Percentiles rank a stretch among this genome's conserved stretches.
phyloP scores from a whole-genome alignment of 2,329 filamentous ascomycete genomes.

The Hypoxylon sp. region DNA sequence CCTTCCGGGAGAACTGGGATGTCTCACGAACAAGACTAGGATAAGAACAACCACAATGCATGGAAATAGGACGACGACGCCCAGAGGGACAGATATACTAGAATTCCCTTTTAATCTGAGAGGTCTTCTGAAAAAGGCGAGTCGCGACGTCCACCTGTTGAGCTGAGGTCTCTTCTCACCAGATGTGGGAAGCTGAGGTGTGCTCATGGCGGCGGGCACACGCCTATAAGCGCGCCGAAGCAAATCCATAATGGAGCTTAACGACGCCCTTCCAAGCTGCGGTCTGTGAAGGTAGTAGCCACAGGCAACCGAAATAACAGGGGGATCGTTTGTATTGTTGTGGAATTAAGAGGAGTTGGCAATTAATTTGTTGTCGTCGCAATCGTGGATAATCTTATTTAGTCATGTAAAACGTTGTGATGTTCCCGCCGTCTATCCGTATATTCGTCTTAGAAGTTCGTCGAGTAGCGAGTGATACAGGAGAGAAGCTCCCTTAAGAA shows the following conservation, averaged over 20 bases:
- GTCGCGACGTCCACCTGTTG: constrained; percentile 63
- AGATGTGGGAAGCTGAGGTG: constrained; percentile 63
- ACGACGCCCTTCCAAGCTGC: constrained; percentile 29
- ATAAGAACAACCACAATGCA: constrained; percentile 92
- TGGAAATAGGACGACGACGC: constrained; percentile 93
- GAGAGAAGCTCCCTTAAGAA: constrained; percentile 30
- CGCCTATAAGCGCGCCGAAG: constrained; percentile 69
- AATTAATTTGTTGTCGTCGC: constrained; percentile 29
- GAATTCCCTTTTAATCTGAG: constrained; percentile 93
- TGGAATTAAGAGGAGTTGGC: not conserved
- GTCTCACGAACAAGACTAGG: constrained; percentile 87
- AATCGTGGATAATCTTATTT: constrained; percentile 38
- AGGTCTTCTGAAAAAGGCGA: constrained; percentile 88
- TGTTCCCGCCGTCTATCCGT: constrained; percentile 39
- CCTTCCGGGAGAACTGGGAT: constrained; percentile 85
- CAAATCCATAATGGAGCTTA: constrained; percentile 66
- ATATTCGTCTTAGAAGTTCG: constrained; percentile 34
- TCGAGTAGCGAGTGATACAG: constrained; percentile 53
- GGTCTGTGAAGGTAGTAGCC: constrained; percentile 1
- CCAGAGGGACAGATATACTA: constrained; percentile 90
- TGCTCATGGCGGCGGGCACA: constrained; percentile 60
- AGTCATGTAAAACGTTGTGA: constrained; percentile 29
- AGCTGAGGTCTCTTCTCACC: constrained; percentile 65
- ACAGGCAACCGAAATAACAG: constrained; percentile 37
- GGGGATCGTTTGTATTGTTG: constrained; percentile 5